Evolutionary conservation across 108 stramenopile species (phyloP), one percentile per base, ranked within the genome.

Genomic region (Fragilariopsis cylindrus): DNA sequence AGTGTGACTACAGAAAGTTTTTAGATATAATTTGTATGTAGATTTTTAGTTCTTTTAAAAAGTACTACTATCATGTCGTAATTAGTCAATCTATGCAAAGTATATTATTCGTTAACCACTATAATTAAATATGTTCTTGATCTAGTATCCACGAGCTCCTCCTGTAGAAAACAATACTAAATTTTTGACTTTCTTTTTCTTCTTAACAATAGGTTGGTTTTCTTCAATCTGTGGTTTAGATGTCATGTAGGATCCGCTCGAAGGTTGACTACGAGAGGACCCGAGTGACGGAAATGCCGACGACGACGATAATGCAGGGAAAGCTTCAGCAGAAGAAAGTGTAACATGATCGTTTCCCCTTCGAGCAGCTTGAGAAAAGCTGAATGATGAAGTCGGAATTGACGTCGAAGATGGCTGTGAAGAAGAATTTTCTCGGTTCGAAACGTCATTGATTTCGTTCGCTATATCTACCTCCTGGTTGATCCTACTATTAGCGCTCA

Each of bases 91-190:
- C 19, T 30, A 30, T 30, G 30, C 18, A 19, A 5, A 18, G 19
- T 1, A 7, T 56, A 56, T 56, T 9, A 19, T 56, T 6, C 11
- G 16, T 5, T 19, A 19, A 56, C 7, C 5, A 7, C 9, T 9
- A 56, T 56, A 56, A 4, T 11, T 21, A 30, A 21, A 60, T 39
- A 16, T 60, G 0, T 52, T 13, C 12, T 30, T 30, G 30, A 21
- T 54, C 4, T 40, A 43, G 30, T 45, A 48, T 46, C 71, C 80
- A 2, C 78, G 77, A 52, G 73, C 66, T 39, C 82, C 78, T 40
- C 82, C 75, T 21, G 82, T 83, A 0, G 78, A 79, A 64, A 79
- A 83, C 39, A 83, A 65, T 16, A 83, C 73, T 15, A 83, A 48
- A 30, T 75, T 75, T 64, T 81, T 13, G 19, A 65, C 70, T 69